Evolutionary conservation across 1,284 basidiomycete species (phyloP).

Genomic region (Cerrena zonata): DNA sequence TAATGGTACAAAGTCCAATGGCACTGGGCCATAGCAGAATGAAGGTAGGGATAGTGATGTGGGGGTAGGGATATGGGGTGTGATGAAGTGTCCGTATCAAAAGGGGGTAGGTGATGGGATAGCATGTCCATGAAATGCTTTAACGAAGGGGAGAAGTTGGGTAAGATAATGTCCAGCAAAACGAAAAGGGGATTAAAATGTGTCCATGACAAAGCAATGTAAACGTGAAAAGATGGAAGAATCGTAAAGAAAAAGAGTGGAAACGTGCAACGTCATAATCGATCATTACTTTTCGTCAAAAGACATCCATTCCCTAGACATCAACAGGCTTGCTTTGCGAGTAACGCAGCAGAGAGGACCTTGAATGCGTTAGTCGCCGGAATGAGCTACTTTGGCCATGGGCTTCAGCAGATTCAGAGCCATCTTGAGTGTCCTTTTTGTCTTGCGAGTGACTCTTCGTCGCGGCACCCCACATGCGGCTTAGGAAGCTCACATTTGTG

Average conservation of each 20-base stretch:
- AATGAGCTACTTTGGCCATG: conserved; percentile 26
- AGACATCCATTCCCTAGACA: background rate
- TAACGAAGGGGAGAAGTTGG: background rate
- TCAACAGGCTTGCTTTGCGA: conserved; percentile 13
- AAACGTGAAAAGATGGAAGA: background rate
- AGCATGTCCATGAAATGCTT: background rate
- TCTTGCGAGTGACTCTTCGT: conserved; percentile 40
- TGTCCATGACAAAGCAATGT: background rate
- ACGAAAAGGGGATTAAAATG: background rate
- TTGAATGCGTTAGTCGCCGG: conserved; percentile 38
- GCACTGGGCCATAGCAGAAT: background rate
- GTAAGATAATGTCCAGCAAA: background rate
- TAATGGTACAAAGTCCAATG: background rate
- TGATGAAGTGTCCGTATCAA: background rate
- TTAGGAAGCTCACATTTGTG: conserved; percentile 46
- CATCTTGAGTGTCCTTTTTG: conserved; percentile 26
- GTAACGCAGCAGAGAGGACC: conserved; percentile 38
- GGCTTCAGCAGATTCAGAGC: conserved; percentile 30
- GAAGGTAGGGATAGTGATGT: conserved; percentile 1
- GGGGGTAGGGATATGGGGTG: conserved; percentile 1
- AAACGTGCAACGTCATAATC: background rate
- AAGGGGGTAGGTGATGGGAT: no score
- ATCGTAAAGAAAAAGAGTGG: background rate
- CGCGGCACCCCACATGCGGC: conserved; percentile 61
- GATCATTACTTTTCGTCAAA: background rate